phyloP scores from a whole-genome alignment of 768 basidiomycete genomes.

The Kwoniella newhampshirensis region DNA sequence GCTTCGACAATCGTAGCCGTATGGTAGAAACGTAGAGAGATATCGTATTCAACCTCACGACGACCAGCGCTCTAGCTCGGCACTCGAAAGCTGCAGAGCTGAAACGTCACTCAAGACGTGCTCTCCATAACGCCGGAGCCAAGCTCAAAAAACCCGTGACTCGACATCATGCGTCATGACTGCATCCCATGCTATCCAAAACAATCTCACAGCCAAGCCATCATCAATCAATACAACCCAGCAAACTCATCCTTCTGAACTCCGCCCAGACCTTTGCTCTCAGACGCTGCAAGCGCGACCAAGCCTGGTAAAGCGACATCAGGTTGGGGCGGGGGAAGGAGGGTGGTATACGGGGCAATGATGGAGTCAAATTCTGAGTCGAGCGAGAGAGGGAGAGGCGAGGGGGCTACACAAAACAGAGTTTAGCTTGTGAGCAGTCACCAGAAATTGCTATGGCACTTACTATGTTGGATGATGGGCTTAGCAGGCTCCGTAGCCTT shows the following conservation, averaged over 20 bases:
- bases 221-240: slow-evolving; percentile 33
- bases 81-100: too few species aligned
- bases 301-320: slow-evolving; percentile 25
- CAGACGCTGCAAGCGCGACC: slow-evolving; percentile 26
- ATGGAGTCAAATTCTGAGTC: slow-evolving; percentile 48
- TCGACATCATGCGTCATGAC: too few species aligned
- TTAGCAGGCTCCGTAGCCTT: slow-evolving; percentile 40
- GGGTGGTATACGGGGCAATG: slow-evolving; percentile 45
- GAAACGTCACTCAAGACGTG: too few species aligned
- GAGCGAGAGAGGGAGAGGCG: slow-evolving; percentile 34
- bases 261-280: slow-evolving; percentile 16
- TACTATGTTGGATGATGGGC: slow-evolving; percentile 33
- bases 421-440: background rate
- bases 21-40: too few species aligned
- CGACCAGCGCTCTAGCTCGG: too few species aligned
- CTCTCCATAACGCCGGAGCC: background rate
- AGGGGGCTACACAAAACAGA: slow-evolving; percentile 4
- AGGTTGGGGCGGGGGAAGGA: slow-evolving; percentile 44
- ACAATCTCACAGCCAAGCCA: background rate
- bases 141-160: too few species aligned
- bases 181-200: too few species aligned
- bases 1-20: background rate
- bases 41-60: too few species aligned
- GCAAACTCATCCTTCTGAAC: slow-evolving; percentile 48
- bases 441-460: slow-evolving; percentile 6